Base-by-base conservation (phyloP, 2,329 filamentous ascomycete genomes). In the Lojkania enalia region DNA sequence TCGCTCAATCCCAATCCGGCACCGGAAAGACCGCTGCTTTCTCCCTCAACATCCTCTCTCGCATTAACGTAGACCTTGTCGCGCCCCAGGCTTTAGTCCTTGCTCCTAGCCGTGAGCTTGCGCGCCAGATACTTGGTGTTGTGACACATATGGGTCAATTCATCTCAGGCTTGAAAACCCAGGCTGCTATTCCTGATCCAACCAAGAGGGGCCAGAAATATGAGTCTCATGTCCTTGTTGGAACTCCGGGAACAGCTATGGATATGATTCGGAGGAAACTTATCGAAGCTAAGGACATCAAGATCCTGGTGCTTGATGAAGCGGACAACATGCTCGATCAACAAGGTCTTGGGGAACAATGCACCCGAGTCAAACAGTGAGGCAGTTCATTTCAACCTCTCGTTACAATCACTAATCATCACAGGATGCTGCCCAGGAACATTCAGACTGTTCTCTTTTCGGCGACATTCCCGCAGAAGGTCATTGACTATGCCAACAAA, bases 281-380 rank as follows among this genome's bases (percentile, higher is more conserved):
- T 63, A 80, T 99, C 53, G 83, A 95, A 57, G 72, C 83, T 0
- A 82, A 79, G 14, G 74, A 84, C 46, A 77, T 99, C 57, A 88
- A 84, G 69, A 81, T 95, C 6, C 80, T 99, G 49, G 92, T 96
- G 44, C 80, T 99, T 41, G 94, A 99, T 63, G 94, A 99, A 75
- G 94, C 94, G 45, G 94, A 99, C 74, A 97, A 96, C 74, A 99
- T 99, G 94, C 77, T 99, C 48, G 94, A 97, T 65, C 87, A 92
- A 71, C 90, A 96, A 72, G 92, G 94, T 39, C 78, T 99, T 43
- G 94, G 94, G 40, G 94, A 97, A 47, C 94, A 99, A 73, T 97
- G 92, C 71, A 82, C 90, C 59, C 85, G 91, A 56, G 89, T 96
- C 58, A 96, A 95, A 76, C 72, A 73, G 89, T 94, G 73, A 61